Base-by-base conservation (phyloP, 805 yeast species). In the Blastobotrys chiropterorum region DNA sequence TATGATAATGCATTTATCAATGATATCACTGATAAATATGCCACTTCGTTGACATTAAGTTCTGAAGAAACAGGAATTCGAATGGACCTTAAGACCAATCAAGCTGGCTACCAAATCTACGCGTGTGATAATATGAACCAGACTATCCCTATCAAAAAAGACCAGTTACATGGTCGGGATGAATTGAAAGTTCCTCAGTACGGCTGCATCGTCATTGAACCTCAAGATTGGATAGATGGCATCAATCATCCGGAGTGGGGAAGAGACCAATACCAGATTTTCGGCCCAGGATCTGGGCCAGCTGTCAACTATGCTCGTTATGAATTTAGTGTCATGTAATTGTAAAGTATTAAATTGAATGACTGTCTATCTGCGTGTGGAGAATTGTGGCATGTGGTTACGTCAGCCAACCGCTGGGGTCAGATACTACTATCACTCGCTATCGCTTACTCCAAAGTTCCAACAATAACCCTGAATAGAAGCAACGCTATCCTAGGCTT, bases 231-330 rank as follows among this genome's bases (percentile, higher is more conserved):
- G 50, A 41, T 48, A n/a, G 50, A 48, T 20, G 50, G 44, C 14
- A 48, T 48, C 34, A 48, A 48, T 15, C 26, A 40, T 8, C 38
- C 48, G 15, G 50, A 48, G 20, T 48, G 50, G 50, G 50, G 50
- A n/a, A 46, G 44, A 40, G 45, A 40, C 6, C 46, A 39, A 8
- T 40, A 48, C 39, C 50, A 48, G 20, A 21, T 48, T 8, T 48
- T 38, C 26, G 17, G 39, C 8, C 46, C 46, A 20, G 46, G 17
- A 5, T 19, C 50, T 42, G 19, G n/a, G 8, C 50, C 50, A 40
- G 34, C 39, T 3, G 50, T 48, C 20, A 48, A 48, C 21, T 40
- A 38, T 30, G 50, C 50, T 13, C 22, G 45, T 11, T 48, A 48
- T 21, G 22, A 16, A 13, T 48, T 48, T 19, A 38, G 47, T n/a